Percentiles rank a stretch among this genome's conserved stretches.
phyloP scores from a whole-genome alignment of 306 rosid genomes.

The Senna tora region DNA sequence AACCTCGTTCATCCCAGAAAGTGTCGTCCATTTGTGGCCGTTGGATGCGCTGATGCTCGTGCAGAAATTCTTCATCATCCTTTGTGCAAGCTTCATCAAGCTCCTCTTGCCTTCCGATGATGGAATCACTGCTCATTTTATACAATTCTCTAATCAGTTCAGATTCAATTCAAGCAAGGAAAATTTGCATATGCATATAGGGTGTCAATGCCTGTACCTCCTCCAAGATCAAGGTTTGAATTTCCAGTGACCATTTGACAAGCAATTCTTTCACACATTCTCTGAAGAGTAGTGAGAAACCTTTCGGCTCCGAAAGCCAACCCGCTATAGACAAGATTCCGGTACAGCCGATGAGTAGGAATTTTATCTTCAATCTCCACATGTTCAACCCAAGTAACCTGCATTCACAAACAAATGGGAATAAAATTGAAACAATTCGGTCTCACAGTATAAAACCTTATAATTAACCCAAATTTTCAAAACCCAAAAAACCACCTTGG shows the following conservation, averaged over 20 bases:
- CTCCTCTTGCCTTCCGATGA: constrained; percentile 84
- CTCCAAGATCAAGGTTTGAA: constrained; percentile 80
- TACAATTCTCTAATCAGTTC: background rate
- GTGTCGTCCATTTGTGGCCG: constrained; percentile 82
- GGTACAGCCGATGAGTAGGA: constrained; percentile 71
- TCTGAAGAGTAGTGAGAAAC: constrained; percentile 77
- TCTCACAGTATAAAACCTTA: too few relatives aligned
- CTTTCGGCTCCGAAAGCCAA: constrained; percentile 86
- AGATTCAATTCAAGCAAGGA: constrained; percentile 1
- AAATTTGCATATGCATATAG: background rate
- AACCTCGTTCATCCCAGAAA: constrained; percentile 72
- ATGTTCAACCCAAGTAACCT: constrained; percentile 97
- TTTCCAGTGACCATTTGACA: constrained; percentile 71
- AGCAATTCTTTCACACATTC: constrained; percentile 88
- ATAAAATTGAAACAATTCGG: too few relatives aligned
- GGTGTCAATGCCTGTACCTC: constrained; percentile 55
- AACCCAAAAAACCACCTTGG: constrained; percentile 80
- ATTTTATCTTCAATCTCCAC: constrained; percentile 82
- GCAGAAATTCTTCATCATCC: constrained; percentile 86
- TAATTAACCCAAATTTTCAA: too few relatives aligned
- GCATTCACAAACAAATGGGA: background rate
- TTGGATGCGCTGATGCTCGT: constrained; percentile 78
- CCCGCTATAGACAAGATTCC: constrained; percentile 70
- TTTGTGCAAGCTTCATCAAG: constrained; percentile 97
- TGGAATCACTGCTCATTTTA: constrained; percentile 68